phyloP scores from a whole-genome alignment of 805 yeast genomes.

The Monosporozyma servazzii region DNA sequence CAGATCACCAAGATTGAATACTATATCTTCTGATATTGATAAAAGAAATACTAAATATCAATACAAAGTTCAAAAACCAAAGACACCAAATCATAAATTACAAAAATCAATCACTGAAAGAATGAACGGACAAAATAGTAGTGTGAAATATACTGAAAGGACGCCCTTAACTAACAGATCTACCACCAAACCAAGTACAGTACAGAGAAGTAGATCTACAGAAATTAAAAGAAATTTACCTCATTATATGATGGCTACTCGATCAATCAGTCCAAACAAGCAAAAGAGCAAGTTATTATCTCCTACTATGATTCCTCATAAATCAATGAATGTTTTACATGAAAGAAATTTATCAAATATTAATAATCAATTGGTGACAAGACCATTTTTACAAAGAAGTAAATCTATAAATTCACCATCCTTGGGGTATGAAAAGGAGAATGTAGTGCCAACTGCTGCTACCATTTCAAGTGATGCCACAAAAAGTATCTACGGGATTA shows the following conservation, averaged over 20 bases:
- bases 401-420: constrained; percentile 4
- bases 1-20: neutral
- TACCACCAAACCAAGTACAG: neutral
- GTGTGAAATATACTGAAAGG: neutral
- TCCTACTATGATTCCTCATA: constrained; percentile 1
- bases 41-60: neutral
- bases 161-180: neutral
- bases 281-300: constrained; percentile 4
- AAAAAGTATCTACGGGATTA: constrained; percentile 2
- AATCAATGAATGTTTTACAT: neutral
- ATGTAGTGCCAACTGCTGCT: neutral
- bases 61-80: constrained; percentile 1
- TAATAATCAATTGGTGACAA: constrained; percentile 5
- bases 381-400: constrained; percentile 9
- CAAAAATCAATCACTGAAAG: constrained; percentile 89
- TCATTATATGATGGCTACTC: constrained; percentile 8
- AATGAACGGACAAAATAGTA: constrained; percentile 20
- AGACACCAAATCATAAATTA: constrained; percentile 84
- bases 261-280: constrained; percentile 12
- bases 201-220: neutral
- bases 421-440: neutral
- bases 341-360: neutral
- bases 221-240: constrained; percentile 2
- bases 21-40: neutral
- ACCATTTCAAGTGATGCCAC: neutral